Evolutionary conservation across 176 grass and related monocot genomes (phyloP), one percentile per base, ranked within the genome.

Genomic region (Triticum timopheevii): DNA sequence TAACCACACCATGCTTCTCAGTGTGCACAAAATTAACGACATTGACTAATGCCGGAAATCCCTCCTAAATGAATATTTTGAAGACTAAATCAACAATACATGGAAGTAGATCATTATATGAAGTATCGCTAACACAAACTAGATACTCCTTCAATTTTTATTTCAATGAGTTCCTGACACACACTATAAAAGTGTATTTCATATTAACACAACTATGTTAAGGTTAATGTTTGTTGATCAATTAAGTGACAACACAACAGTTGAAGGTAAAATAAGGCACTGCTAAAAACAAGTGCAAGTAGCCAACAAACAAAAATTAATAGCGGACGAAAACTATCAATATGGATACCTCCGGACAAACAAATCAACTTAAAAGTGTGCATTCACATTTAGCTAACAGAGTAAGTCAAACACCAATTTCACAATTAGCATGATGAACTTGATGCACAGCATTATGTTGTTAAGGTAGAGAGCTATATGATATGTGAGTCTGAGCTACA

Each of bases 21-120:
- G 73, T 22, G 49, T 66, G 75, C 33, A 80, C 44, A 85, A 75
- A 27, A 61, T 39, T 68, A 44, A 54, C 9, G 24, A 9, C 34
- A 68, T 74, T 25, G 22, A 67, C 11, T 73, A 81, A 81, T 61
- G 19, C 34, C 47, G 76, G 35, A 30, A 28, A 27, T 69, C 34
- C 4, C 24, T 50, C 8, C 8, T 15, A 75, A 34, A 76, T 77
- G 35, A 30, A 69, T 82, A 42, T 34, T 47, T 59, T 70, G 66
- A 82, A 71, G 17, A 61, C 25, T 61, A 78, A 40, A 70, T 44
- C 9, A 78, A 28, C 28, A 83, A 62, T 61, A 82, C 71, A 83
- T 80, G 13, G 58, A 69, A 83, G 24, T 83, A 88, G 67, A 67
- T 42, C 42, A 86, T 31, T 30, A 69, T 78, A 42, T 9, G 10